Conservation (phyloP, 441 rosid genomes). For the Erodium texanum region DNA sequence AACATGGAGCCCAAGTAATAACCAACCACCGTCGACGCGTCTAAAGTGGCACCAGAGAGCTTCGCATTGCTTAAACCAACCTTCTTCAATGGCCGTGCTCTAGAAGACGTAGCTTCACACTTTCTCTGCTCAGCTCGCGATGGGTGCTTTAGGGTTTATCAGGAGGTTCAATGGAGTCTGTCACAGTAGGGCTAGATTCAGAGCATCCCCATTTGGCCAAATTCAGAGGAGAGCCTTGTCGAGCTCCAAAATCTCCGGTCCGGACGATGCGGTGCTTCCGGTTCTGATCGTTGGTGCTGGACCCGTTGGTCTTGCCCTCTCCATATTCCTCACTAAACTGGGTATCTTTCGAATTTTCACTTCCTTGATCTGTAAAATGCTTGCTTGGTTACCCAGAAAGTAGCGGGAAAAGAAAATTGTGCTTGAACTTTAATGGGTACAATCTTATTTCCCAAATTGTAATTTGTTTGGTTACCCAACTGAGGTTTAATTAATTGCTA, state of each 20-base stretch:
- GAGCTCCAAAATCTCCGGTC: constrained; percentile 14
- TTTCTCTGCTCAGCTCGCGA: neutral
- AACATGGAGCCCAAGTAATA: neutral
- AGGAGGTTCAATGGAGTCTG: constrained; percentile 29
- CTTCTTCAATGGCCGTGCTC: neutral
- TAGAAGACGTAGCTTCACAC: neutral
- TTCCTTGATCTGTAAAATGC: neutral
- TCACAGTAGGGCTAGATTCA: constrained; percentile 22
- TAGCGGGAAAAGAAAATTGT: constrained; percentile 1
- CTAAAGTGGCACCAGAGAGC: neutral
- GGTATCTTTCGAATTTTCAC: constrained; percentile 29
- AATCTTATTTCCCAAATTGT: neutral
- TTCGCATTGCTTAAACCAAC: neutral
- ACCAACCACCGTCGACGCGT: neutral
- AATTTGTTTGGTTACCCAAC: neutral
- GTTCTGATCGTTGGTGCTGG: constrained; percentile 93
- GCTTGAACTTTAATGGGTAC: neutral
- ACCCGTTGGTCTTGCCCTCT: constrained; percentile 90
- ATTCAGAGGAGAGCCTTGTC: constrained; percentile 36
- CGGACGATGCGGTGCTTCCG: constrained; percentile 45
- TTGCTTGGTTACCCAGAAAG: constrained; percentile 2
- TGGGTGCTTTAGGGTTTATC: constrained; percentile 44
- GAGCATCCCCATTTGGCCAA: constrained; percentile 21
- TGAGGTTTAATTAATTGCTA: neutral
- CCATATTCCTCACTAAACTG: constrained; percentile 68